Conservation (phyloP, 176 grass and related monocot species). For the Aegilops speltoides region DNA sequence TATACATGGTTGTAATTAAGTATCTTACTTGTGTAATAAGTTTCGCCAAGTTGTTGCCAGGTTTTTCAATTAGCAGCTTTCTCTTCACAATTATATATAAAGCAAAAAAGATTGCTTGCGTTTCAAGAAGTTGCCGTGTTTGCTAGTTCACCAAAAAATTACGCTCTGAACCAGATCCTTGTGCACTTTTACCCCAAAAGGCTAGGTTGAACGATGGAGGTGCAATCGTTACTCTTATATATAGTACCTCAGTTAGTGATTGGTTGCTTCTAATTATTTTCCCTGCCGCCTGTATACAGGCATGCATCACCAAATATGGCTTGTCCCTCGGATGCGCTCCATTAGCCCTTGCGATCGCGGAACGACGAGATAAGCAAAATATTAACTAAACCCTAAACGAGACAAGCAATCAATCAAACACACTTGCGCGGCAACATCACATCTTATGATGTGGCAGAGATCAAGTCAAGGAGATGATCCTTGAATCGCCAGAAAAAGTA, state of each 20-base stretch:
- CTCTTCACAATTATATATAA: too few relatives aligned
- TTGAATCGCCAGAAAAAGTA: background rate
- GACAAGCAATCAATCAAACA: conserved; percentile 40
- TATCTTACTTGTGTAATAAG: too few relatives aligned
- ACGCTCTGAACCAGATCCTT: background rate
- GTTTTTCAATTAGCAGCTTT: too few relatives aligned
- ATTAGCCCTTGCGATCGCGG: conserved; percentile 43
- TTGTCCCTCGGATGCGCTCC: background rate
- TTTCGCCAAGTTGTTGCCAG: too few relatives aligned
- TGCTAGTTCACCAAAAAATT: too few relatives aligned
- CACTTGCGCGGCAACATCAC: background rate
- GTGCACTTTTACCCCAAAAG: background rate
- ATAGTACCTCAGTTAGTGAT: background rate
- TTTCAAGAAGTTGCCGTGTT: too few relatives aligned
- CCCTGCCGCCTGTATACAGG: background rate
- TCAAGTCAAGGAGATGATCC: conserved; percentile 6
- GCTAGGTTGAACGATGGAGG: background rate
- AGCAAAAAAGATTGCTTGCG: too few relatives aligned
- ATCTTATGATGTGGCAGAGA: conserved; percentile 35
- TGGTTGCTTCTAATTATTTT: background rate
- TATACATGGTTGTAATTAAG: too few relatives aligned
- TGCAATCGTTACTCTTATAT: background rate
- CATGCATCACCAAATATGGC: conserved; percentile 26
- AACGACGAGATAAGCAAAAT: conserved; percentile 22
- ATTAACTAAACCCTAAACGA: conserved; percentile 23